These are phyloP conservation scores for Cordyceps pruinosa DNA, from an alignment of 2,329 filamentous ascomycete genomes.

Conservation along the genomic window DNA sequence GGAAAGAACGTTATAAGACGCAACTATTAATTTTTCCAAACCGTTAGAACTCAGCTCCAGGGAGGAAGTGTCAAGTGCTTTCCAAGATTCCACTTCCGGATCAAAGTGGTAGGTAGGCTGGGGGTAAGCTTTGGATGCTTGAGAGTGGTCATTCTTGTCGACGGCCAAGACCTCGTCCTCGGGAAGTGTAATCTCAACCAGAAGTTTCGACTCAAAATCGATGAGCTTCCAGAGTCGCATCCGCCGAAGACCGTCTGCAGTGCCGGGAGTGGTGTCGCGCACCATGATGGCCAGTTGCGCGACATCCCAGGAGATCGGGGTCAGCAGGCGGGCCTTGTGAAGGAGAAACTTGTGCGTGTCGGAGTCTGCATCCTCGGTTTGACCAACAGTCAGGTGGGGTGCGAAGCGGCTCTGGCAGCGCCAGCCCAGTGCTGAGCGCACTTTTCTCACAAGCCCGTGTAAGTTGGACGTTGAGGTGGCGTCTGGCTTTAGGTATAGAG, in stretches of 20 bases:
- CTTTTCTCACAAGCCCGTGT: slow-evolving; percentile 20
- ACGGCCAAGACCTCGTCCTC: neutral
- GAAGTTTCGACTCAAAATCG: slow-evolving; percentile 20
- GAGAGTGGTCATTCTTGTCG: neutral
- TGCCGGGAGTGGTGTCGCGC: slow-evolving; percentile 32
- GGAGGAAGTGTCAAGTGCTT: neutral
- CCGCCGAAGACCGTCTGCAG: slow-evolving; percentile 27
- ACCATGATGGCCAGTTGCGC: slow-evolving; percentile 45
- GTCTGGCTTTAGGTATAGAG: slow-evolving; percentile 36
- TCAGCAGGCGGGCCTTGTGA: slow-evolving; percentile 44
- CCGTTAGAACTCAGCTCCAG: neutral
- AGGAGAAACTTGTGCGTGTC: slow-evolving; percentile 44
- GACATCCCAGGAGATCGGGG: slow-evolving; percentile 41
- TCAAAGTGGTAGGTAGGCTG: slow-evolving; percentile 7
- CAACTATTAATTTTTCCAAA: slow-evolving; percentile 28
- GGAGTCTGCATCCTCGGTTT: slow-evolving; percentile 41
- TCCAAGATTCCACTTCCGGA: neutral
- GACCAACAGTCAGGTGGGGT: slow-evolving; percentile 54
- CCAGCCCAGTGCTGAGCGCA: slow-evolving; percentile 32
- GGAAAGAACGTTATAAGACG: slow-evolving; percentile 48
- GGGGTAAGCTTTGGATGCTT: neutral
- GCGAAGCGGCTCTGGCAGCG: slow-evolving; percentile 23
- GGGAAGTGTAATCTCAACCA: neutral
- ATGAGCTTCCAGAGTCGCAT: slow-evolving; percentile 55
- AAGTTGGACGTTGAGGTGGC: slow-evolving; percentile 6